Evolutionary conservation across 257 asterid genomes (phyloP), one percentile per base, ranked within the genome.

Genomic region (Sherardia arvensis): DNA sequence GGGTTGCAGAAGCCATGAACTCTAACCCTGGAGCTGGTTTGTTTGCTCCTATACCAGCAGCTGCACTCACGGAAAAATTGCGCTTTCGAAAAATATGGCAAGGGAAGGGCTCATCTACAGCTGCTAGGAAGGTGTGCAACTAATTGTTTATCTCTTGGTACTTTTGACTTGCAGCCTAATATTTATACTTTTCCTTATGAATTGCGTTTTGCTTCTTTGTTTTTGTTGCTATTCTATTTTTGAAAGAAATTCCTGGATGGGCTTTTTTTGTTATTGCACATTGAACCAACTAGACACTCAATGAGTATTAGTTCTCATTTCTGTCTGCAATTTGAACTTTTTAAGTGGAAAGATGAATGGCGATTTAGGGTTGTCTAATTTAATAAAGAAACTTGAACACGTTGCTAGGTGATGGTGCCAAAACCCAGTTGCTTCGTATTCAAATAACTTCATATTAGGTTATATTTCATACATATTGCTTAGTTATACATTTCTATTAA

Each of bases 71-170:
- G 18, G 87, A 84, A 77, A 87, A 76, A 72, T 76, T 78, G 76
- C 72, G 78, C 40, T 87, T 92, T 71, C 81, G 99, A 74, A 81
- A 91, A 82, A 87, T 89, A 83, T 92, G 97, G 97, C 97, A 87
- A 77, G 96, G 97, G 79, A 92, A 85, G 80, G 95, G 85, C 47
- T 85, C 96, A 71, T 88, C 83, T 66, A 74, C 79, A 51, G 87
- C 99, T 77, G 91, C 97, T 81, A 83, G 81, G 78, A 85, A 92
- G 99, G 99, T 89, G 83, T 72, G 67, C 59, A 58, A 54, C 69
- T 72, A 79, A 29, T 62, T 73, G 57, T 66, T 23, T n/a, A 61
- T 72, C 51, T 67, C 75, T 74, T 67, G 68, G 51, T 73, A 64
- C 73, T 67, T 72, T 58, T 58, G 26, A 61, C 59, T 23, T 10